These are phyloP conservation scores for Hericium alpestre DNA, from an alignment of 768 basidiomycete genomes.

Conservation along the genomic window DNA sequence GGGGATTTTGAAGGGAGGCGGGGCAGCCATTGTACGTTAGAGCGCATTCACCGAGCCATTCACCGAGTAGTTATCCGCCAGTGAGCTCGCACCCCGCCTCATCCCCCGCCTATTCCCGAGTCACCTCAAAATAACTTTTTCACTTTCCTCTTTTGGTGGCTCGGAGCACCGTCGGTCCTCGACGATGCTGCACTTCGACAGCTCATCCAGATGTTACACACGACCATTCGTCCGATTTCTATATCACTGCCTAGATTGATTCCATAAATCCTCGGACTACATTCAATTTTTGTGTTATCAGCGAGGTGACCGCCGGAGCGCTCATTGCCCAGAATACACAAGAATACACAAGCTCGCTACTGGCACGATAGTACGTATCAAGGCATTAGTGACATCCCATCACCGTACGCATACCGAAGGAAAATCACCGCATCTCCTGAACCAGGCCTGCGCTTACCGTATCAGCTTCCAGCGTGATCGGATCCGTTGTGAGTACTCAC, in stretches of 20 bases:
- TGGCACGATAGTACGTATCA: conserved; percentile 1
- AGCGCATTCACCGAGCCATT: conserved; percentile 39
- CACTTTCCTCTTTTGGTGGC: conserved; percentile 1
- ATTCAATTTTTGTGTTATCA: too few relatives aligned
- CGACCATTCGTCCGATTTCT: too few relatives aligned
- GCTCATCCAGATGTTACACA: background rate
- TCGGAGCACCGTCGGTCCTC: conserved; percentile 8
- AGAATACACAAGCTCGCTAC: background rate
- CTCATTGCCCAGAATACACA: background rate
- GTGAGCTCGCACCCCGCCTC: background rate
- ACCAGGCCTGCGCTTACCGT: conserved; percentile 1
- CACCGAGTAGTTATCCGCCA: conserved; percentile 35
- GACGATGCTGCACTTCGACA: background rate
- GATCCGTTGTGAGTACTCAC: conserved; percentile 27
- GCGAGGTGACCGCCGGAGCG: too few relatives aligned
- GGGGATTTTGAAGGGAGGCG: background rate
- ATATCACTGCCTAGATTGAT: too few relatives aligned
- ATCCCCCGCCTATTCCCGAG: conserved; percentile 9
- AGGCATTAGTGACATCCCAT: conserved; percentile 14
- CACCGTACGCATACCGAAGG: conserved; percentile 9
- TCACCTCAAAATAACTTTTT: conserved; percentile 6
- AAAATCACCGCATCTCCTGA: conserved; percentile 8
- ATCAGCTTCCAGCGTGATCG: background rate
- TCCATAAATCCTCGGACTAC: too few relatives aligned
- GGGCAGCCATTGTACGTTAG: background rate